phyloP scores from a whole-genome alignment of 805 yeast species.

The Lipomyces anomalus region DNA sequence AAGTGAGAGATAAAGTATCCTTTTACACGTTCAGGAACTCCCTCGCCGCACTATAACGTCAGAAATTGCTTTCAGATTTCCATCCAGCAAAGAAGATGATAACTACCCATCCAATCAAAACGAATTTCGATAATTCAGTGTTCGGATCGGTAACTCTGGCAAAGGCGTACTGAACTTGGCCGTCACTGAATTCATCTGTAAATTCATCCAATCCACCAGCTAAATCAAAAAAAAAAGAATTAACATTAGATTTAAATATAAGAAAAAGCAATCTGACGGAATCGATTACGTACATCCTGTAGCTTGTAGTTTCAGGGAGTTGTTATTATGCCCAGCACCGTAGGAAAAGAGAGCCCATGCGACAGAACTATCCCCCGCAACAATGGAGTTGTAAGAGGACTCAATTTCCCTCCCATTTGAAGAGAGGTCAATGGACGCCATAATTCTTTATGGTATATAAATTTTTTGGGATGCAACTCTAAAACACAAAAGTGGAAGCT shows the following conservation, averaged over 20 bases:
- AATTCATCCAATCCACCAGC: constrained; percentile 69
- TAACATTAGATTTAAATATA: background rate
- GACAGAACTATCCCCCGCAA: constrained; percentile 63
- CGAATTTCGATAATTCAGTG: constrained; percentile 79
- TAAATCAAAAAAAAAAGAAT: constrained; percentile 1
- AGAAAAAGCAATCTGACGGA: constrained; percentile 26
- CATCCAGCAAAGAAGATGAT: too few relatives aligned
- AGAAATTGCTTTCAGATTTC: too few relatives aligned
- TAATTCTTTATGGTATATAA: background rate
- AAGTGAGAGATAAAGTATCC: constrained; percentile 42
- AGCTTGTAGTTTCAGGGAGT: constrained; percentile 35
- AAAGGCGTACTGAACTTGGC: constrained; percentile 84
- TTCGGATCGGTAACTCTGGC: constrained; percentile 85
- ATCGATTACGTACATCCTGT: constrained; percentile 35
- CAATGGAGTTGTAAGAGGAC: constrained; percentile 64
- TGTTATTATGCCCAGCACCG: constrained; percentile 44
- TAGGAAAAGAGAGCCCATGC: constrained; percentile 82
- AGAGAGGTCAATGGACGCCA: constrained; percentile 23
- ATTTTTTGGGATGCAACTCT: too few relatives aligned
- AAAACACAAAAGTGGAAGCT: too few relatives aligned
- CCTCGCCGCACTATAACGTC: constrained; percentile 65
- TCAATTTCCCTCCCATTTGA: constrained; percentile 22
- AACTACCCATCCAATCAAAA: constrained; percentile 75
- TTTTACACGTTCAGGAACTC: constrained; percentile 58
- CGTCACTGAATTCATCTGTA: constrained; percentile 74